Percentiles rank a stretch among this genome's conserved stretches.
phyloP scores from a whole-genome alignment of 2,329 filamentous ascomycete species.

The Ophiostoma populinum region DNA sequence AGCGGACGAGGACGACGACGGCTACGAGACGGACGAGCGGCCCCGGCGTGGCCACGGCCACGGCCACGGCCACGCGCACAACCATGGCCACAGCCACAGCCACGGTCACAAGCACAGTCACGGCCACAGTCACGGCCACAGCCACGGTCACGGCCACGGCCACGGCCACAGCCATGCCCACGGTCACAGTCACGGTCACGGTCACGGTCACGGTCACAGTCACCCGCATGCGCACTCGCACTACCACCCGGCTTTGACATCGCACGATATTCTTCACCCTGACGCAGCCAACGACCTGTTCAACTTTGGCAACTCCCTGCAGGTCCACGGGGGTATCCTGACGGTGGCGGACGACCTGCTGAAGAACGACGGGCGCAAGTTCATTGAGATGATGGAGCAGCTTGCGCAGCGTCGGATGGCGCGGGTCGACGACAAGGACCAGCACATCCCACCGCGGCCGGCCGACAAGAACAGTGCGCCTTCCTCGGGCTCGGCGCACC shows the following conservation, averaged over 20 bases:
- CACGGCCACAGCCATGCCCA: conserved; percentile 32
- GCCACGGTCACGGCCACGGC: conserved; percentile 48
- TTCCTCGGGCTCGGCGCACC: too few species aligned
- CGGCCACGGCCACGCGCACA: conserved; percentile 35
- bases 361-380: conserved; percentile 97
- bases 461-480: too few species aligned
- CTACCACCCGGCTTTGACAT: conserved; percentile 43
- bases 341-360: conserved; percentile 96
- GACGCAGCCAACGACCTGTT: conserved; percentile 72
- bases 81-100: conserved; percentile 30
- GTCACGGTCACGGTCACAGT: too few species aligned
- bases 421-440: conserved; percentile 66
- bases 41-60: too few species aligned
- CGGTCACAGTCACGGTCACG: conserved; percentile 35
- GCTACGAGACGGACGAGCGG: conserved; percentile 36
- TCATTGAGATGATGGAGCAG: conserved; percentile 99
- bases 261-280: conserved; percentile 34
- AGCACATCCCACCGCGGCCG: too few species aligned
- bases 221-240: conserved; percentile 43
- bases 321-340: conserved; percentile 92
- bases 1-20: conserved; percentile 37
- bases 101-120: conserved; percentile 28
- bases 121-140: conserved; percentile 34
- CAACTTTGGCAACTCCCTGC: conserved; percentile 92
- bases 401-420: conserved; percentile 94